phyloP scores from a whole-genome alignment of 768 basidiomycete species.

The Boletus bicolor region DNA sequence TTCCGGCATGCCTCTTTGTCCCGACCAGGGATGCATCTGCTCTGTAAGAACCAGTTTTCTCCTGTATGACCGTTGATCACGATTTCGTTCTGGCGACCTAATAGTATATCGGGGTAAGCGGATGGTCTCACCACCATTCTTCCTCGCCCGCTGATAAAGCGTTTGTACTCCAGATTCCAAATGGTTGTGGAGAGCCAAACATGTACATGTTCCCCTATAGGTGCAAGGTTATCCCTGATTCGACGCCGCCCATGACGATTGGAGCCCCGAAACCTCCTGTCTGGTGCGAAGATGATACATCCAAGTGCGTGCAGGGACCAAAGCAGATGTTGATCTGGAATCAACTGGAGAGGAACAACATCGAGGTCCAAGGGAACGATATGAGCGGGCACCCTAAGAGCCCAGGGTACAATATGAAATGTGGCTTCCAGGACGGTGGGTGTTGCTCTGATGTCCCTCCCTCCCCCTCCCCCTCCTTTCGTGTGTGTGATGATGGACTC shows the following conservation, averaged over 20 bases:
- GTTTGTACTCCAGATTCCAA: slow-evolving; percentile 1
- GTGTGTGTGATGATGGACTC: background rate
- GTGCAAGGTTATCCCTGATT: background rate
- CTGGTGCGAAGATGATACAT: slow-evolving; percentile 7
- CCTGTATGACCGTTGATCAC: background rate
- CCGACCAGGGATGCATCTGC: background rate
- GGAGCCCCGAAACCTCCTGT: background rate
- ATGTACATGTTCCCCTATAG: background rate
- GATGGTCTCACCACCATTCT: too few species aligned
- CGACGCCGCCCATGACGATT: background rate
- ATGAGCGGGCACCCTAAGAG: background rate
- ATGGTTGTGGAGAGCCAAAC: slow-evolving; percentile 10
- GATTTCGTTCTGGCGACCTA: background rate
- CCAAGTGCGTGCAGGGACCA: slow-evolving; percentile 7
- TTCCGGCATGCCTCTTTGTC: slow-evolving; percentile 2
- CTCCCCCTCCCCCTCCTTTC: background rate
- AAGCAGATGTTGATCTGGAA: slow-evolving; percentile 5
- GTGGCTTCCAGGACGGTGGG: slow-evolving; percentile 15
- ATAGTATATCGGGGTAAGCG: slow-evolving; percentile 13
- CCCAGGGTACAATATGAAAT: slow-evolving; percentile 12
- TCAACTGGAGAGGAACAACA: slow-evolving; percentile 6
- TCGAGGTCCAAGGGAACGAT: slow-evolving; percentile 1
- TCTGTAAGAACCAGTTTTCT: slow-evolving; percentile 1
- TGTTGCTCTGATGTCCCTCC: background rate
- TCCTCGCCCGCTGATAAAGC: background rate